phyloP scores from a whole-genome alignment of 768 basidiomycete genomes.

The Suillus variegatus region DNA sequence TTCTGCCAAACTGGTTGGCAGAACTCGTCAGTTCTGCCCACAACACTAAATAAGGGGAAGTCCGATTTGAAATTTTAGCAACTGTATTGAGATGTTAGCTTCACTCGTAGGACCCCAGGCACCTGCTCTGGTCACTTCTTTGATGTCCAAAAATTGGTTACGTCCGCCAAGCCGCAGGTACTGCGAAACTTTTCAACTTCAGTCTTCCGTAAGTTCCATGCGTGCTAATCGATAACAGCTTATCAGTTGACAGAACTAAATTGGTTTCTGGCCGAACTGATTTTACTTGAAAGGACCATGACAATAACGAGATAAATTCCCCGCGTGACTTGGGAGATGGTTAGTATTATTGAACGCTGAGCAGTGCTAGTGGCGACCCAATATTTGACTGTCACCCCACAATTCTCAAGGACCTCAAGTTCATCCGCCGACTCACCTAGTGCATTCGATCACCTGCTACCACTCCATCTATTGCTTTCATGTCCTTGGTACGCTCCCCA shows the following conservation, averaged over 20 bases:
- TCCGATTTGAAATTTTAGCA: too few species aligned
- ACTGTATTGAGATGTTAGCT: too few species aligned
- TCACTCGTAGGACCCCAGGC: not conserved
- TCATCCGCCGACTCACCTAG: slow-evolving; percentile 9
- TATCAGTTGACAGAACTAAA: not conserved
- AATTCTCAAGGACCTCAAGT: not conserved
- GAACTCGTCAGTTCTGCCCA: too few species aligned
- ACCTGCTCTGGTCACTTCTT: too few species aligned
- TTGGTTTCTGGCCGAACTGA: not conserved
- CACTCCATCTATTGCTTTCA: slow-evolving; percentile 13
- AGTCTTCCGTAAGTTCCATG: not conserved
- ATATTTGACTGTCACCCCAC: not conserved
- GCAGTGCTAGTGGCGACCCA: not conserved
- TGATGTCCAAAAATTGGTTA: too few species aligned
- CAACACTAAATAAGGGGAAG: too few species aligned
- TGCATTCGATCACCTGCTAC: not conserved
- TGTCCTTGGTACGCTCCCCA: slow-evolving; percentile 8
- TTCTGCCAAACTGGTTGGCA: too few species aligned
- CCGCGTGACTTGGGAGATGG: not conserved
- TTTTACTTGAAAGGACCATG: not conserved
- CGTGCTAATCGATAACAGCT: too few species aligned
- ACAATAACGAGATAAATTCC: too few species aligned
- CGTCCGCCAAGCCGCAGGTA: too few species aligned
- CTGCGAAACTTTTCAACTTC: too few species aligned
- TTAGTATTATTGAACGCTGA: not conserved